Evolutionary conservation across 176 grass and related monocot genomes (phyloP), one percentile per base, ranked within the genome.

Genomic region (Carex scoparia): DNA sequence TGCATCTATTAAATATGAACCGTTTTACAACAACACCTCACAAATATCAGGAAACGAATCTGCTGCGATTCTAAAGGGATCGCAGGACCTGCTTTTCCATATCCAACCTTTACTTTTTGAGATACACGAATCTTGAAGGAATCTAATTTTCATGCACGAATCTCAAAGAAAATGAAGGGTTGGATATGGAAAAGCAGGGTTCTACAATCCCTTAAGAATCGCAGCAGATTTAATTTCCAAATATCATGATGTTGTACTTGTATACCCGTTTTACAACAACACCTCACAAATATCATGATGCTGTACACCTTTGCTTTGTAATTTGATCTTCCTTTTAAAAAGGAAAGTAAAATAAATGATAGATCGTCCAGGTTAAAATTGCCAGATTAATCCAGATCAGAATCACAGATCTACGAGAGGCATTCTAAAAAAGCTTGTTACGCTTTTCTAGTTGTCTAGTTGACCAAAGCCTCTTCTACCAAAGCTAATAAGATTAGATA

Each of bases 381-480:
- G 72, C 72, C 72, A 76, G 72, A 76, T 76, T 49, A 76, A 55
- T 76, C 48, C 72, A 76, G 72, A 12, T 76, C 23, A 55, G 48
- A 76, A 76, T 76, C 72, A 76, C 72, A 32, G 72, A 76, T 76
- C 72, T 55, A 76, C 44, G 27, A 55, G 27, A 55, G 55, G 23
- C 72, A 76, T 30, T 46, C 11, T 2, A 48, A 75, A 55, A 55
- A 76, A 55, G 74, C 74, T 58, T 79, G 53, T 79, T 35, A 57
- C 51, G 5, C 74, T 57, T 57, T 78, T 57, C 0, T 78, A 57
- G 51, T 78, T 78, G 74, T 78, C 73, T 78, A 78, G 74, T 78
- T 78, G 74, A 78, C 74, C 74, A 78, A 78, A 78, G 74, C 51
- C 74, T 78, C 51, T 55, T 78, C 51, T 78, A 79, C 28, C 69